phyloP scores from a whole-genome alignment of 1,139 yeast genomes.

The Diutina rugosa region DNA sequence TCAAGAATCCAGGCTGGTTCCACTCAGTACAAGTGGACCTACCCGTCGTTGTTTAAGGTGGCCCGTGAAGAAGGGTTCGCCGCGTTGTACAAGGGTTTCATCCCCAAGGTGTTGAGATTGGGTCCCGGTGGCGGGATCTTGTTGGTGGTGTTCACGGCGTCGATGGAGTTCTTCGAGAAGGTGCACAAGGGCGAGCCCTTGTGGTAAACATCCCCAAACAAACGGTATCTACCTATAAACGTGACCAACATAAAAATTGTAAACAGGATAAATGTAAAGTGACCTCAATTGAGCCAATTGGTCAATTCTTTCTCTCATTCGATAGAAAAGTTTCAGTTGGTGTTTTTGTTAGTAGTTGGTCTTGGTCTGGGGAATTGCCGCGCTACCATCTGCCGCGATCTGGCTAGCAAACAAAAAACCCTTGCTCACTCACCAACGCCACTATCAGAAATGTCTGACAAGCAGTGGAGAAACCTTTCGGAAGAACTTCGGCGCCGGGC shows the following conservation, averaged over 20 bases:
- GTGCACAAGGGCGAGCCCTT: slow-evolving; percentile 19
- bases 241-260: background rate
- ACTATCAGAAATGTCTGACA: slow-evolving; percentile 27
- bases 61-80: slow-evolving; percentile 75
- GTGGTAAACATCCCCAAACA: background rate
- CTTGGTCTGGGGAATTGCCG: background rate
- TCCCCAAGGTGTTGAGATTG: slow-evolving; percentile 92
- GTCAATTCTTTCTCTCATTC: no score
- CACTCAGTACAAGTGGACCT: slow-evolving; percentile 81
- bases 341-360: no score
- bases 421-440: background rate
- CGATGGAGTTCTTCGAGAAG: slow-evolving; percentile 87
- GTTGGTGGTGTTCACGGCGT: slow-evolving; percentile 85
- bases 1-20: slow-evolving; percentile 91
- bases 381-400: background rate
- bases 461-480: slow-evolving; percentile 57
- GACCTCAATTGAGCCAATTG: no score
- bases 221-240: background rate
- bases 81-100: slow-evolving; percentile 87
- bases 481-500: slow-evolving; percentile 57
- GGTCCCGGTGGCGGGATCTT: slow-evolving; percentile 99
- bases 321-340: no score
- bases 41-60: slow-evolving; percentile 66
- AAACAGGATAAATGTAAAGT: no score
- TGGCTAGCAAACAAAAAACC: background rate